phyloP scores from a whole-genome alignment of 768 basidiomycete species.

The Podaxis rugospora region DNA sequence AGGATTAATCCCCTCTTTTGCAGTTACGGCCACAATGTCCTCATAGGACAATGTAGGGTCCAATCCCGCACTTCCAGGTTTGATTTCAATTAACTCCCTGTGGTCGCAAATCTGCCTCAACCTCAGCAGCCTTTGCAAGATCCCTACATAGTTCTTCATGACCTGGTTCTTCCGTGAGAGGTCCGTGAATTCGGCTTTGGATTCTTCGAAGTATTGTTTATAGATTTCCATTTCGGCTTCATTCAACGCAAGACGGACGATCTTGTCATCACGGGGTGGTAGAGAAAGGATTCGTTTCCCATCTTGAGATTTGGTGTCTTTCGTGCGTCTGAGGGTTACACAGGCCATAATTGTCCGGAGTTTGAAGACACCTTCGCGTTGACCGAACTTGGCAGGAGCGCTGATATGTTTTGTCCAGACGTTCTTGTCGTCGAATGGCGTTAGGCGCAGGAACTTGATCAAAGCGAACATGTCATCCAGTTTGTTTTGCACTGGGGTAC shows the following conservation, averaged over 20 bases:
- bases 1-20: slow-evolving; percentile 72
- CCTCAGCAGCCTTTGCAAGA: slow-evolving; percentile 93
- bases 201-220: slow-evolving; percentile 82
- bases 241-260: slow-evolving; percentile 82
- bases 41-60: slow-evolving; percentile 66
- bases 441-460: slow-evolving; percentile 90
- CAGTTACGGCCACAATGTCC: slow-evolving; percentile 72
- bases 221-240: slow-evolving; percentile 82
- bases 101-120: slow-evolving; percentile 98
- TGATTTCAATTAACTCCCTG: slow-evolving; percentile 80
- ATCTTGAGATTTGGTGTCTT: slow-evolving; percentile 77
- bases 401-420: slow-evolving; percentile 93
- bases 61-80: slow-evolving; percentile 36
- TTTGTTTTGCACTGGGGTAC: slow-evolving; percentile 98
- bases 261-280: slow-evolving; percentile 86
- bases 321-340: slow-evolving; percentile 94
- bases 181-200: slow-evolving; percentile 88
- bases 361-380: slow-evolving; percentile 85
- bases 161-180: slow-evolving; percentile 86
- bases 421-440: slow-evolving; percentile 90
- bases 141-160: slow-evolving; percentile 98
- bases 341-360: slow-evolving; percentile 96
- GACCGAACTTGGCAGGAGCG: slow-evolving; percentile 88
- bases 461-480: slow-evolving; percentile 97
- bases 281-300: slow-evolving; percentile 84